A percentile compares a stretch with the other conserved stretches of the same genome.
Conservation (phyloP, 768 basidiomycete genomes). For the Panaeolus cyanescens region DNA sequence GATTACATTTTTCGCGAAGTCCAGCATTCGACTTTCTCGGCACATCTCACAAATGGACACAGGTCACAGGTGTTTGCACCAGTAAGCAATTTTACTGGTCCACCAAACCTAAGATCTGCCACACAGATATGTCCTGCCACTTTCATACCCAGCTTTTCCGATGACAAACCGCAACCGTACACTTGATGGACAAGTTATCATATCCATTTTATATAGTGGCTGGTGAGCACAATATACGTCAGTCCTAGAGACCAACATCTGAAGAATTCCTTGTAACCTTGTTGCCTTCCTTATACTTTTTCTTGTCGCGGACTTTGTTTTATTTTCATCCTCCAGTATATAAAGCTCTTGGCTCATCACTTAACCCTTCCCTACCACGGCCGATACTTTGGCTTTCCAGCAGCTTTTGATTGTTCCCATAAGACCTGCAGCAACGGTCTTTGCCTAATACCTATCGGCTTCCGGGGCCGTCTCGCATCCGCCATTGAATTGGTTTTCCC, state of each 20-base stretch:
- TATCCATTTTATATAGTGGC: not conserved
- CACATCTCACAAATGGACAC: not conserved
- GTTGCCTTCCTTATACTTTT: slow-evolving; percentile 1
- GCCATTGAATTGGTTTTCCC: not conserved
- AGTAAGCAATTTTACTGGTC: not conserved
- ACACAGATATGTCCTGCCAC: not conserved
- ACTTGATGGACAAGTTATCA: not conserved
- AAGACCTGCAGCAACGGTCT: not conserved
- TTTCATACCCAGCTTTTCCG: not conserved
- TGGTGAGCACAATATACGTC: not conserved
- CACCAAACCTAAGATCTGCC: slow-evolving; percentile 1
- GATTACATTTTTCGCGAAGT: not conserved
- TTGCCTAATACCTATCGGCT: not conserved
- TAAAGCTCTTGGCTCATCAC: not conserved
- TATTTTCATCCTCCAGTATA: not conserved
- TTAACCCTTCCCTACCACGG: not conserved
- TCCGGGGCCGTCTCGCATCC: not conserved
- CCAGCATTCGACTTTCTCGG: not conserved
- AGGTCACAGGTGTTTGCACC: not conserved
- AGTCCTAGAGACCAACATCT: not conserved
- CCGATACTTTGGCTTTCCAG: not conserved
- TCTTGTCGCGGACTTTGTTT: not conserved
- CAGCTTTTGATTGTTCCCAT: not conserved
- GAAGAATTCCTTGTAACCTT: not conserved
- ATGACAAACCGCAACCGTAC: not conserved